Evolutionary conservation across 1,284 basidiomycete species (phyloP).

Genomic region (Microbotryum intermedium): DNA sequence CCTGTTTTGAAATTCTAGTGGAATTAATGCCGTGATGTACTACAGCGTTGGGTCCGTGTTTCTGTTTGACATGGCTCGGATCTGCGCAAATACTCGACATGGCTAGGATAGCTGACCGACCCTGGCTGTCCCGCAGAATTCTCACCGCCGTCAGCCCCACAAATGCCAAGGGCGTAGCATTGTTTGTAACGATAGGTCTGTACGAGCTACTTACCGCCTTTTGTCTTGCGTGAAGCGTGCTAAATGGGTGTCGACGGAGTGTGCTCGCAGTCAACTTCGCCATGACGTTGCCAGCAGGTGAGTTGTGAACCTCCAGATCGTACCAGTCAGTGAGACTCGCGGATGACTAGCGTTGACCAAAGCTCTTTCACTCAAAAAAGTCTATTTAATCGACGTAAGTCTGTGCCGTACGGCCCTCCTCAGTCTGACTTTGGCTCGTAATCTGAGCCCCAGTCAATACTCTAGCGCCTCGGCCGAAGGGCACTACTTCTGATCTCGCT

Average conservation of each 20-base stretch:
- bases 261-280: conserved; percentile 27
- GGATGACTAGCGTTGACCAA: too few relatives aligned
- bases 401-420: background rate
- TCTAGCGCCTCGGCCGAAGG: conserved; percentile 36
- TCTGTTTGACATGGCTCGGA: background rate
- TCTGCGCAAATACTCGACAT: too few relatives aligned
- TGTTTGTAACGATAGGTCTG: conserved; percentile 23
- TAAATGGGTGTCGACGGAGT: conserved; percentile 23
- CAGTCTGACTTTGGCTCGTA: too few relatives aligned
- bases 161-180: conserved; percentile 22
- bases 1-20: background rate
- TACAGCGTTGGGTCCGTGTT: conserved; percentile 5
- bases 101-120: background rate
- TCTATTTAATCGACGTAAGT: conserved; percentile 37
- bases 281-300: conserved; percentile 39
- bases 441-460: background rate
- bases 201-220: background rate
- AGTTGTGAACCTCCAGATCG: too few relatives aligned
- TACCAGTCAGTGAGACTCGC: too few relatives aligned
- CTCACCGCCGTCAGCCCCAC: conserved; percentile 30
- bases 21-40: conserved; percentile 18
- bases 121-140: conserved; percentile 9
- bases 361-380: background rate
- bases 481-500: conserved; percentile 35
- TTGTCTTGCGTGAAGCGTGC: conserved; percentile 8